These are phyloP conservation scores for Metrosideros polymorpha DNA, from an alignment of 441 rosid genomes.

Conservation along the genomic window DNA sequence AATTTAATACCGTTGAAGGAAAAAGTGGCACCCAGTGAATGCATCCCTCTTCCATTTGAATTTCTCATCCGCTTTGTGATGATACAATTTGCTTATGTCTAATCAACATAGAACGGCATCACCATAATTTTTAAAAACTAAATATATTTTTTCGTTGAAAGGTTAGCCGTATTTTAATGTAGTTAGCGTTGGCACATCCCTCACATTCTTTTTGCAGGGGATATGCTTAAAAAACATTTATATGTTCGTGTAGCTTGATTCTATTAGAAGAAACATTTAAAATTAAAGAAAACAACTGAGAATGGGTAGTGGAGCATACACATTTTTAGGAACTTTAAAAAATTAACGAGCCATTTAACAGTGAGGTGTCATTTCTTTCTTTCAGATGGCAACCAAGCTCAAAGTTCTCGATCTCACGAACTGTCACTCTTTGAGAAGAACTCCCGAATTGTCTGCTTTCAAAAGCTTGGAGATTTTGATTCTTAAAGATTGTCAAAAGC, in stretches of 20 bases:
- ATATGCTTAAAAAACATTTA: not conserved
- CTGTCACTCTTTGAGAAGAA: not conserved
- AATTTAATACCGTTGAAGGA: too few species aligned
- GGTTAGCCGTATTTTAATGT: too few species aligned
- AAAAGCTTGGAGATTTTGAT: not conserved
- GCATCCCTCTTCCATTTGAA: too few species aligned
- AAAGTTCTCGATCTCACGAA: not conserved
- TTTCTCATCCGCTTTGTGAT: fast-evolving
- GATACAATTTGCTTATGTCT: too few species aligned
- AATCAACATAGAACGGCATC: too few species aligned
- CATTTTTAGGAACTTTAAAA: not conserved
- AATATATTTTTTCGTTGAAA: too few species aligned
- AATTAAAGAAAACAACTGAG: not conserved
- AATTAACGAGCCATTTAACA: too few species aligned
- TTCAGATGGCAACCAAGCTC: not conserved
- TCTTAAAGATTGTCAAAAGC: not conserved
- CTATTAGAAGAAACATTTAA: not conserved
- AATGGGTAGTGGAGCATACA: not conserved
- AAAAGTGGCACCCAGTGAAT: too few species aligned
- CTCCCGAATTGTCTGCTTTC: not conserved
- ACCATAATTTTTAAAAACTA: too few species aligned
- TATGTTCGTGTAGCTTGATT: too few species aligned
- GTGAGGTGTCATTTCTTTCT: not conserved
- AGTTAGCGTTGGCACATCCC: too few species aligned
- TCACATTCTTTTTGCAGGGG: too few species aligned